Percentiles rank a stretch among this genome's conserved stretches.
phyloP scores from a whole-genome alignment of 73 alveolate species.

The Vitrella brassicaformis region DNA sequence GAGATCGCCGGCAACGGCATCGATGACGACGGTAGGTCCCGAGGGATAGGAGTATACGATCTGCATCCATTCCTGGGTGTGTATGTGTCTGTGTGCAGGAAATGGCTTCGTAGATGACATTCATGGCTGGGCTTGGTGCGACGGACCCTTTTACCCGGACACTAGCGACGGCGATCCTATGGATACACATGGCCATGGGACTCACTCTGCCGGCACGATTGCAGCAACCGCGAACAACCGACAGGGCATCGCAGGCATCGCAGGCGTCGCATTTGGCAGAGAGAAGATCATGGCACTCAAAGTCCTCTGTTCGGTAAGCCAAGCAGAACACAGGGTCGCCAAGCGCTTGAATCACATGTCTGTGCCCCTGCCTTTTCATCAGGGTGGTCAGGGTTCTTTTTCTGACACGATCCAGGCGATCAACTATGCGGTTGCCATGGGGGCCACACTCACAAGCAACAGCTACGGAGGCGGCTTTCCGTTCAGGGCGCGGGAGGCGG shows the following conservation, averaged over 20 bases:
- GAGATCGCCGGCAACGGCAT: slow-evolving; percentile 26
- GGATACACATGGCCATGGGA: slow-evolving; percentile 20
- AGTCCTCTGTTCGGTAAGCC: slow-evolving; percentile 4
- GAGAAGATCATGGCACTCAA: slow-evolving; percentile 20
- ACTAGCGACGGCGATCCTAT: slow-evolving; percentile 31
- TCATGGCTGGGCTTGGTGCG: slow-evolving; percentile 15
- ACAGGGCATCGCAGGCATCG: slow-evolving; percentile 10
- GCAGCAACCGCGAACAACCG: slow-evolving; percentile 32
- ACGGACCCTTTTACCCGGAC: too few relatives aligned
- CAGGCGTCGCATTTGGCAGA: slow-evolving; percentile 23
- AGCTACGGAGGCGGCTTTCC: slow-evolving; percentile 31
- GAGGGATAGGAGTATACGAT: too few relatives aligned
- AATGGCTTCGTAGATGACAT: not conserved
- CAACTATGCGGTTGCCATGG: slow-evolving; percentile 23
- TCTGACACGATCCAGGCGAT: not conserved
- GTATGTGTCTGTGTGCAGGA: not conserved
- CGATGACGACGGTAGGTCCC: slow-evolving; percentile 19
- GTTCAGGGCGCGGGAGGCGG: too few relatives aligned
- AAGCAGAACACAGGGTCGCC: not conserved
- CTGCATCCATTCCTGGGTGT: too few relatives aligned
- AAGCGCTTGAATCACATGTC: not conserved
- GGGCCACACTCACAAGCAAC: slow-evolving; percentile 26
- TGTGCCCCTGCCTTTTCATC: not conserved
- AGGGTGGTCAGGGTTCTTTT: slow-evolving; percentile 1
- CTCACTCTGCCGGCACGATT: slow-evolving; percentile 29